Percentiles rank a stretch among this genome's conserved stretches.
phyloP scores from a whole-genome alignment of 2,329 filamentous ascomycete genomes.

The Epichloe coenophiala region DNA sequence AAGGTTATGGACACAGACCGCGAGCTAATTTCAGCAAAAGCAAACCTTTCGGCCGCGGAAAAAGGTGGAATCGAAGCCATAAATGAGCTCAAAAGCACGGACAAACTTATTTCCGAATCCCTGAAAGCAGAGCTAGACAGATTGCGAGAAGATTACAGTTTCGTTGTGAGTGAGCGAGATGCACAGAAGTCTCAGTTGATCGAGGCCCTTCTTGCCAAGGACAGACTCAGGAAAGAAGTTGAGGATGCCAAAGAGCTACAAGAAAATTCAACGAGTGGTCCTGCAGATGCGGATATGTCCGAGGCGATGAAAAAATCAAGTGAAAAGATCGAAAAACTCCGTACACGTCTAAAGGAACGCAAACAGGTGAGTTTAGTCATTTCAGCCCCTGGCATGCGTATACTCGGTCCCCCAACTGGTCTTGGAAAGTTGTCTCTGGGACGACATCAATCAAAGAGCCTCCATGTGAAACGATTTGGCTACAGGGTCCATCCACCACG shows the following conservation, averaged over 20 bases:
- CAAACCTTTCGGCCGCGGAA: conserved; percentile 40
- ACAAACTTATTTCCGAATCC: conserved; percentile 44
- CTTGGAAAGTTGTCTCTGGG: neutral
- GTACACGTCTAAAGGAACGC: conserved; percentile 38
- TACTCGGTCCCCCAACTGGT: neutral
- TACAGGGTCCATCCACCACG: neutral
- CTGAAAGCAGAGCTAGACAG: conserved; percentile 44
- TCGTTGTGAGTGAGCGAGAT: conserved; percentile 37
- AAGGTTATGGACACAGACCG: conserved; percentile 40
- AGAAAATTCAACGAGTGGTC: conserved; percentile 19
- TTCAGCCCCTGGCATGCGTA: neutral
- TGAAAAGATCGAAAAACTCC: conserved; percentile 46
- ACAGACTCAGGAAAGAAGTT: conserved; percentile 41
- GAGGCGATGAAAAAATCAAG: conserved; percentile 27
- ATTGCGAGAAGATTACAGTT: conserved; percentile 36
- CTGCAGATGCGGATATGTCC: conserved; percentile 20
- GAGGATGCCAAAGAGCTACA: conserved; percentile 32
- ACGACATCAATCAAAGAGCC: neutral
- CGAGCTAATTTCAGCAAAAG: conserved; percentile 36
- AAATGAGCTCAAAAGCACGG: conserved; percentile 44
- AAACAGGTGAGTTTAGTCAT: conserved; percentile 38
- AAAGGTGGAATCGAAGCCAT: conserved; percentile 42
- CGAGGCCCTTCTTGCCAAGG: conserved; percentile 45
- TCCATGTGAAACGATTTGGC: neutral
- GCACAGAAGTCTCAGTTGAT: conserved; percentile 46